phyloP scores from a whole-genome alignment of 257 asterid genomes.

The Fraxinus excelsior region DNA sequence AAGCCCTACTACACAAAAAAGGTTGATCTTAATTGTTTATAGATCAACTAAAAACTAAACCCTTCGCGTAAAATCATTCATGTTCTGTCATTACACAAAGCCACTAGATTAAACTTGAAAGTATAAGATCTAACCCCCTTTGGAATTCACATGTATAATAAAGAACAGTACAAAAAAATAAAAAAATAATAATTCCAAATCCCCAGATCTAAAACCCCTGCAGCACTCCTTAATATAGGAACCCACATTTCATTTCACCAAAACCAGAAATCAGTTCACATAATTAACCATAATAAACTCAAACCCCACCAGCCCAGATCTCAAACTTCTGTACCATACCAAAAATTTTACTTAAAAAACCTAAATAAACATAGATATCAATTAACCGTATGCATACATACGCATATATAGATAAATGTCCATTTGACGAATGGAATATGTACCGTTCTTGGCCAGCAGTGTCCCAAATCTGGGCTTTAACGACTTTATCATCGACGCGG shows the following conservation, averaged over 20 bases:
- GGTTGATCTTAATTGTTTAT: no score
- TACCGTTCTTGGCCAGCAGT: slow-evolving; percentile 65
- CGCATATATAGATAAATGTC: not conserved
- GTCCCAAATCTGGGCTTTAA: slow-evolving; percentile 65
- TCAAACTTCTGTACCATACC: not conserved
- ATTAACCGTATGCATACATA: not conserved
- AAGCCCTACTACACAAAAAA: no score
- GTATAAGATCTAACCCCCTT: no score
- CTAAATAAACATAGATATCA: not conserved
- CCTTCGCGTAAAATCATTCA: no score
- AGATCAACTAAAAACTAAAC: no score
- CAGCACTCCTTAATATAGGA: not conserved
- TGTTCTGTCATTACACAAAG: no score
- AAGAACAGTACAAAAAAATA: no score
- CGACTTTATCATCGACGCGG: slow-evolving; percentile 49
- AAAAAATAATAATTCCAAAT: not conserved
- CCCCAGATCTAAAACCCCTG: not conserved
- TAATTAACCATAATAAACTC: not conserved
- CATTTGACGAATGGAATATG: not conserved
- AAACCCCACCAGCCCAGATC: not conserved
- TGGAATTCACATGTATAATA: no score
- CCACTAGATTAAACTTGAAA: no score
- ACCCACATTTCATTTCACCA: not conserved
- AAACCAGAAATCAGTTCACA: not conserved
- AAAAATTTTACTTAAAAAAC: not conserved